A percentile compares a stretch with the other conserved stretches of the same genome.
phyloP scores from a whole-genome alignment of 2,329 filamentous ascomycete genomes.

The Colletotrichum paranaense region DNA sequence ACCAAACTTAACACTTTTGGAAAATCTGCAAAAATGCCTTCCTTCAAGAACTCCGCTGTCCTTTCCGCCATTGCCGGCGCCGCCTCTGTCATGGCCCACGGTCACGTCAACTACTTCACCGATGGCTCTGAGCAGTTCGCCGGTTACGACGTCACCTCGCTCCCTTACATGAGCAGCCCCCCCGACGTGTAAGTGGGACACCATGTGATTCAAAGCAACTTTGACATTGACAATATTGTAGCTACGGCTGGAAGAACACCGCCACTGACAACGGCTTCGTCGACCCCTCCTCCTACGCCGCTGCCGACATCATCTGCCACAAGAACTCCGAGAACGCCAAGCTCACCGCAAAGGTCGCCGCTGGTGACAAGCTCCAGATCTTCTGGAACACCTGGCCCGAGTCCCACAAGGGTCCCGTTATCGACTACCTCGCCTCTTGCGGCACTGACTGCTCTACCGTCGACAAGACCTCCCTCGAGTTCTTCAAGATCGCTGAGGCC shows the following conservation, averaged over 20 bases:
- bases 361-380: slow-evolving; percentile 68
- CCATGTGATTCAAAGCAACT: background rate
- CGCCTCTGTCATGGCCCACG: slow-evolving; percentile 43
- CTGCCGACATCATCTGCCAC: slow-evolving; percentile 61
- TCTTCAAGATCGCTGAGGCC: slow-evolving; percentile 69
- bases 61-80: slow-evolving; percentile 40
- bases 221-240: slow-evolving; percentile 37
- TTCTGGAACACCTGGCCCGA: slow-evolving; percentile 76
- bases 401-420: slow-evolving; percentile 70
- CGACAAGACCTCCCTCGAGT: slow-evolving; percentile 62
- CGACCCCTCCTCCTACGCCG: slow-evolving; percentile 51
- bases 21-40: slow-evolving; percentile 38
- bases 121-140: slow-evolving; percentile 45
- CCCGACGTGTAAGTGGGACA: slow-evolving; percentile 42
- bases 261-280: slow-evolving; percentile 58
- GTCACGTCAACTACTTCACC: slow-evolving; percentile 44
- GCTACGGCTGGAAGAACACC: slow-evolving; percentile 46
- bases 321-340: slow-evolving; percentile 52
- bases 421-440: slow-evolving; percentile 70
- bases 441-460: slow-evolving; percentile 63
- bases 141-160: slow-evolving; percentile 41
- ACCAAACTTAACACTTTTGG: slow-evolving; percentile 12
- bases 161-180: slow-evolving; percentile 37
- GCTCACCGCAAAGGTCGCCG: slow-evolving; percentile 59
- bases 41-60: slow-evolving; percentile 36